A percentile compares a stretch with the other conserved stretches of the same genome.
These are phyloP conservation scores for Stellera chamaejasme DNA, from an alignment of 345 rosid genomes.

Conservation along the genomic window DNA sequence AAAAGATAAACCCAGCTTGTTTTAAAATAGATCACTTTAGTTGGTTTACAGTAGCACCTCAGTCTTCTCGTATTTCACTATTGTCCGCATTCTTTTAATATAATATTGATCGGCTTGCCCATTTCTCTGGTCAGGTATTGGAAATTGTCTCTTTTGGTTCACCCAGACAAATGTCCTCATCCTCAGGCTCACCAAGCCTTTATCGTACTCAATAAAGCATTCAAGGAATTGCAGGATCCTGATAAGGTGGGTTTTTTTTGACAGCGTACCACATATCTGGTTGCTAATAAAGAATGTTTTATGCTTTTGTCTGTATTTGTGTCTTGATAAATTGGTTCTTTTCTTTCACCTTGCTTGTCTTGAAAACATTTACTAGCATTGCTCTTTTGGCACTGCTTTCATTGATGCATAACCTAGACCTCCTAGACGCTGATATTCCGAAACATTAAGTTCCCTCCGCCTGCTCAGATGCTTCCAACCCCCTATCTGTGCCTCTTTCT, in stretches of 20 bases:
- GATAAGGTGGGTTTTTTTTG: constrained; percentile 53
- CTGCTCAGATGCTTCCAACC: too few relatives aligned
- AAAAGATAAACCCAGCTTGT: too few relatives aligned
- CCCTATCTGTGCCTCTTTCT: too few relatives aligned
- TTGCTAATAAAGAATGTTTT: not conserved
- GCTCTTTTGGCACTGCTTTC: too few relatives aligned
- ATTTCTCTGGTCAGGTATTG: constrained; percentile 49
- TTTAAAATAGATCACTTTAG: too few relatives aligned
- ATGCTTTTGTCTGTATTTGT: too few relatives aligned
- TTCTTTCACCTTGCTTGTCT: not conserved
- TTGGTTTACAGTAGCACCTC: too few relatives aligned
- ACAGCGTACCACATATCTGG: not conserved
- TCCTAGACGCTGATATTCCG: too few relatives aligned
- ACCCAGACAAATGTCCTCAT: constrained; percentile 94
- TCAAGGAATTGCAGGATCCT: constrained; percentile 89
- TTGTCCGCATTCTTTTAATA: not conserved
- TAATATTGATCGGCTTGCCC: not conserved
- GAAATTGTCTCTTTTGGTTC: constrained; percentile 93
- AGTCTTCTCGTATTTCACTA: not conserved
- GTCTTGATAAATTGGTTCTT: not conserved
- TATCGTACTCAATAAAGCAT: constrained; percentile 75
- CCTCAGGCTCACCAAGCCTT: constrained; percentile 95
- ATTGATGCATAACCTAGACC: too few relatives aligned
- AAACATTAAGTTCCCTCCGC: too few relatives aligned
- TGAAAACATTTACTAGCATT: too few relatives aligned